Evolutionary conservation across 306 rosid genomes (phyloP), one percentile per base, ranked within the genome.

Genomic region (Sesbania bispinosa): DNA sequence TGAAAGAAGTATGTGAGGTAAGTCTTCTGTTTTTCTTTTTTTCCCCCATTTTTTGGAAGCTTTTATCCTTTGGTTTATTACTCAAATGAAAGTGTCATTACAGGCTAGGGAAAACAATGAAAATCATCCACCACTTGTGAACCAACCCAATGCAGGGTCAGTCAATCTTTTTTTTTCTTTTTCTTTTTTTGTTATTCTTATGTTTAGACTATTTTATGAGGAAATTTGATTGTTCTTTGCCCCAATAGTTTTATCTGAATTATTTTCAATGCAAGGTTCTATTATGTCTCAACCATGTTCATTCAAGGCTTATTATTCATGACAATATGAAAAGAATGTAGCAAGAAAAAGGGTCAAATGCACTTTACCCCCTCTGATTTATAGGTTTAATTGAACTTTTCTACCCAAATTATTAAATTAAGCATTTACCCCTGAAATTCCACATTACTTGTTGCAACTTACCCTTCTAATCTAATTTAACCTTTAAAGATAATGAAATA

Each of bases 1-100:
- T 90, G 81, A 87, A 82, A 71, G 85, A 75, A 82, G 86, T 85
- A 3, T 75, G 83, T 29, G 59, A 85, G 85, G 96, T 87, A 38
- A 30, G 3, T 41, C 59, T 16, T 33, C 6, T n/a, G n/a, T n/a
- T 54, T 36, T 50, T 47, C 10, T 33, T 6, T 1, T 23, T 21
- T 23, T n/a, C n/a, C n/a, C n/a, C n/a, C n/a, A n/a, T 67, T 8
- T 11, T 2, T 8, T 3, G 6, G n/a, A n/a, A n/a, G 15, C 4
- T 36, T 66, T 51, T 23, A 0, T 20, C 43, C 8, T 26, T 39
- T n/a, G n/a, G n/a, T 59, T 74, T 69, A 41, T 26, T 65, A 18
- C 38, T 30, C 29, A 69, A 43, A 50, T 29, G 16, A 38, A 62
- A 14, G 38, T 62, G 20, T 33, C 54, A 39, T 68, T 24, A 52